These are phyloP conservation scores for Agaricus bisporus DNA, from an alignment of 768 basidiomycete species.

Conservation along the genomic window DNA sequence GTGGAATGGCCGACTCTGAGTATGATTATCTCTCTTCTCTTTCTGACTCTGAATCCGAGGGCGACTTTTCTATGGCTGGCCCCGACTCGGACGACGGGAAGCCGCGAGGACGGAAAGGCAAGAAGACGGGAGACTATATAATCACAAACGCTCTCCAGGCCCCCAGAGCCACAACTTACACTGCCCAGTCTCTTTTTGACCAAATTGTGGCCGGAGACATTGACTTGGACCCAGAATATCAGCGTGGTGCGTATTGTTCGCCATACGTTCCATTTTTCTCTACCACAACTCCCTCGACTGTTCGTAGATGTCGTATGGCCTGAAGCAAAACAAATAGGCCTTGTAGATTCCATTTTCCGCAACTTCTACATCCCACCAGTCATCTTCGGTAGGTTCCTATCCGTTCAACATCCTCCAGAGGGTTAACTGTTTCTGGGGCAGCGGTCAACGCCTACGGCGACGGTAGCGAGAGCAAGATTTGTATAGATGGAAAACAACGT, in stretches of 20 bases:
- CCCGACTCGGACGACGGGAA: background rate
- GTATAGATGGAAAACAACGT: conserved; percentile 80
- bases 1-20: background rate
- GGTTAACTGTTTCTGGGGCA: conserved; percentile 6
- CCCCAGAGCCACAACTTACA: conserved; percentile 58
- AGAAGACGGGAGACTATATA: conserved; percentile 21
- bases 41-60: background rate
- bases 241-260: conserved; percentile 45
- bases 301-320: conserved; percentile 72
- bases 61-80: background rate
- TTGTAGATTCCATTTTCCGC: conserved; percentile 74
- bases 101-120: conserved; percentile 10
- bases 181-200: conserved; percentile 57
- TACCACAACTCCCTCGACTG: background rate
- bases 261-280: background rate
- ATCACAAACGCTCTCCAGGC: conserved; percentile 44
- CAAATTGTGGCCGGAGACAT: conserved; percentile 62
- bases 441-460: conserved; percentile 51
- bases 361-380: conserved; percentile 63
- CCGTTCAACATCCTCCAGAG: background rate
- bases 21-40: background rate
- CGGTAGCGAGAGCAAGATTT: conserved; percentile 59
- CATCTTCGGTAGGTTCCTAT: conserved; percentile 49
- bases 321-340: conserved; percentile 63
- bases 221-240: conserved; percentile 71